Base-by-base conservation (phyloP, 257 asterid species). In the Petunia axillaris region DNA sequence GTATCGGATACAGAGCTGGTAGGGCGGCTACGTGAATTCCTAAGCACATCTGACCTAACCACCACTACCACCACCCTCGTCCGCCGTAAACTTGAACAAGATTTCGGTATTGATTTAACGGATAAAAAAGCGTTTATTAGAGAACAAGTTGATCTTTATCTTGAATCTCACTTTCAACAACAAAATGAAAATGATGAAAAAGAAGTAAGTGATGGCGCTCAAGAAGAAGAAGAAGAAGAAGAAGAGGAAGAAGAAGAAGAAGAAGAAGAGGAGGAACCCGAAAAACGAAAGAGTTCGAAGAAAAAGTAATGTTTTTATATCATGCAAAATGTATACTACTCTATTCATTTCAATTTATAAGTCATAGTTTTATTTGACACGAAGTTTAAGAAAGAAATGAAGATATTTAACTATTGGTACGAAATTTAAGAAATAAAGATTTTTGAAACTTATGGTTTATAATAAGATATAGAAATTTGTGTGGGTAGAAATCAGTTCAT, bases 81-180 rank as follows among this genome's bases (percentile, higher is more conserved):
- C 75, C 97, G 98, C 79, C 94, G 98, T 66, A 88, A 92, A 48
- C 91, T 96, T 9, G 98, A 94, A 89, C 89, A 87, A 3, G 97
- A 94, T 76, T 96, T 94, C 65, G 92, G 87, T 76, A 89, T 95
- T 89, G 95, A 93, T 91, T 93, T 95, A 88, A 90, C 97, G 13
- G 92, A 83, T 62, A 90, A 87, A 52, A 93, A 92, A 85, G 88
- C 86, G 44, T 92, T 95, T 58, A 89, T 92, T 15, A 84, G 97
- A 62, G 94, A 93, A 44, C 97, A 94, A 88, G 90, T 96, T 67
- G 96, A 94, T 87, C 54, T 60, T 6, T 92, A 86, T 85, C 88
- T 96, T 83, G 96, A 93, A 68, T 85, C 57, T 79, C 90, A 85
- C 67, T 71, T 79, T 60, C 85, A 85, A 43, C 75, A 85, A 75